Evolutionary conservation across 164 flowering plant genomes (phyloP).

Genomic region (Chimonanthus praecox): DNA sequence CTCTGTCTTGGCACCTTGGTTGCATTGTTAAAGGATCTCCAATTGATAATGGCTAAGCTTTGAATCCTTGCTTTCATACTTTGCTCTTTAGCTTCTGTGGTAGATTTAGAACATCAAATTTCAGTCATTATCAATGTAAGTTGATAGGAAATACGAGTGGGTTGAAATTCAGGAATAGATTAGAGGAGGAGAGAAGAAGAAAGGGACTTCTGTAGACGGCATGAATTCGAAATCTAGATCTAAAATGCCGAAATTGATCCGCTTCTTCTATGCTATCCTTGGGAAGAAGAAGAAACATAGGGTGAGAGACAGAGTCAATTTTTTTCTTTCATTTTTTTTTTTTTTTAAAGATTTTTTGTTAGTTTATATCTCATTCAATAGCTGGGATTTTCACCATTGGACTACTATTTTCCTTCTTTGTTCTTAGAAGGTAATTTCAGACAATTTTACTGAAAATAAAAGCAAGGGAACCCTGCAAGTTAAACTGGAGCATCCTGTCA

Average conservation of each 20-base stretch:
- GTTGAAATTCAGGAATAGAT: neutral
- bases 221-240: neutral
- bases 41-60: slow-evolving; percentile 72
- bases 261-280: slow-evolving; percentile 35
- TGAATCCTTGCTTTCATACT: slow-evolving; percentile 1
- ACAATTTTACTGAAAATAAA: slow-evolving; percentile 10
- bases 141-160: neutral
- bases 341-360: neutral
- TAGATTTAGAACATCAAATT: neutral
- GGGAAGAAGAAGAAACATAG: slow-evolving; percentile 51
- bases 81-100: neutral
- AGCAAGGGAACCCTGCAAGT: slow-evolving; percentile 30
- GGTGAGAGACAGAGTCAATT: slow-evolving; percentile 29
- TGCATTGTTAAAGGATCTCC: slow-evolving; percentile 28
- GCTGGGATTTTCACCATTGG: neutral
- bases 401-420: neutral
- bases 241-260: slow-evolving; percentile 37
- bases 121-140: slow-evolving; percentile 17
- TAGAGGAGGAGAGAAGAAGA: slow-evolving; percentile 4
- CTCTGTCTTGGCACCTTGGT: slow-evolving; percentile 37
- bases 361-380: neutral
- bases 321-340: neutral
- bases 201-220: neutral
- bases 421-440: slow-evolving; percentile 22
- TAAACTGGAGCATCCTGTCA: slow-evolving; percentile 31